phyloP scores from a whole-genome alignment of 1,284 basidiomycete species.

The Ganoderma lucidum region DNA sequence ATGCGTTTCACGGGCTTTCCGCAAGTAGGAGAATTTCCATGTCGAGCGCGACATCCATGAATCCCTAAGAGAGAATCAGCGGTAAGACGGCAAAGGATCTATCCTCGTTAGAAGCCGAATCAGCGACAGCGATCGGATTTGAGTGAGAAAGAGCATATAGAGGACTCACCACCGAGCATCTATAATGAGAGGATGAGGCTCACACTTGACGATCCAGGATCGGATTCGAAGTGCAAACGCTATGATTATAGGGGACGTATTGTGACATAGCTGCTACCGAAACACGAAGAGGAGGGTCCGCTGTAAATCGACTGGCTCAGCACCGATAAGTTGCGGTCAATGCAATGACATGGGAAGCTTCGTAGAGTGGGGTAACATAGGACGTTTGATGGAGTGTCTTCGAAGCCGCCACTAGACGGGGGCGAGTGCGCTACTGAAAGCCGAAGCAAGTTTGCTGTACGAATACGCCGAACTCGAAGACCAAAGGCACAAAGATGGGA shows the following conservation, averaged over 20 bases:
- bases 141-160: not conserved
- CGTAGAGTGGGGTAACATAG: not conserved
- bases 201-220: not conserved
- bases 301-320: not conserved
- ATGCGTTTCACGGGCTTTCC: not conserved
- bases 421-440: not conserved
- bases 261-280: not conserved
- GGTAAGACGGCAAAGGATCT: no score
- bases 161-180: not conserved
- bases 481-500: not conserved
- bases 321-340: not conserved
- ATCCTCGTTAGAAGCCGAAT: not conserved
- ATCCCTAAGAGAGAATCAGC: no score
- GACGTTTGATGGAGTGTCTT: not conserved
- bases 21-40: no score
- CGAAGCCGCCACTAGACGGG: not conserved
- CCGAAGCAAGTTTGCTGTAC: not conserved
- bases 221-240: not conserved
- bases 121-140: not conserved
- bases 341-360: not conserved
- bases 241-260: not conserved
- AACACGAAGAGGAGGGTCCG: not conserved
- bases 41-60: no score
- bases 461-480: not conserved
- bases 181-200: not conserved